phyloP scores from a whole-genome alignment of 345 rosid species.

The Rhodamnia argentea region DNA sequence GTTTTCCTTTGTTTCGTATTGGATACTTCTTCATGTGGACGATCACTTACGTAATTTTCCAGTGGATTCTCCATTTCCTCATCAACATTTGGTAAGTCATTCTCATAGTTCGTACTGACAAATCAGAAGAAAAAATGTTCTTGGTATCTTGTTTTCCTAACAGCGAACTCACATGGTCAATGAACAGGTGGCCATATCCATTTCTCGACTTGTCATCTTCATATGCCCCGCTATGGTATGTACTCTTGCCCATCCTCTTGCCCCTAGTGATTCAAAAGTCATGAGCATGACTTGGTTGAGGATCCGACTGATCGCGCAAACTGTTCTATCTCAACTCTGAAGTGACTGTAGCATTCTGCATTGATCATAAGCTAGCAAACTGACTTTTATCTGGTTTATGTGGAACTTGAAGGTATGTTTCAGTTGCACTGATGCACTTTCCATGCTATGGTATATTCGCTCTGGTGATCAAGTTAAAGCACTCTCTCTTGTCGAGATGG shows the following conservation, averaged over 20 bases:
- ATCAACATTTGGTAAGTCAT: conserved; percentile 7
- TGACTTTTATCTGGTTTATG: not conserved
- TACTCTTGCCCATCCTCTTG: not conserved
- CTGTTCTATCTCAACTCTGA: not conserved
- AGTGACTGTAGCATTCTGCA: not conserved
- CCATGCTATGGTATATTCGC: conserved; percentile 72
- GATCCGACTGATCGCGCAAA: not conserved
- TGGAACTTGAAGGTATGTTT: conserved; percentile 53
- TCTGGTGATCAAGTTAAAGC: conserved; percentile 65
- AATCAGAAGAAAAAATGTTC: not conserved
- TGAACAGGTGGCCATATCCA: conserved; percentile 97
- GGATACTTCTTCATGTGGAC: conserved; percentile 92
- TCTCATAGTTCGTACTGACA: not conserved
- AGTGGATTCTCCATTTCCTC: conserved; percentile 75
- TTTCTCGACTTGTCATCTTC: conserved; percentile 86
- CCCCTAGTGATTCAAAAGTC: not conserved
- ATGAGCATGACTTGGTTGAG: not conserved
- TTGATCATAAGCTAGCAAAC: not conserved
- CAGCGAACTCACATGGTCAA: not conserved
- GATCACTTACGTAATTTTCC: conserved; percentile 59
- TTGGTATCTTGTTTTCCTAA: not conserved
- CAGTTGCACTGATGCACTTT: conserved; percentile 79
- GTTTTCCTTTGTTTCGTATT: conserved; percentile 83
- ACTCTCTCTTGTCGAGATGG: conserved; percentile 53
- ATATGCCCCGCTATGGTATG: conserved; percentile 83